These are phyloP conservation scores for Daldinia vernicosa DNA, from an alignment of 495 filamentous ascomycete genomes.

Conservation along the genomic window DNA sequence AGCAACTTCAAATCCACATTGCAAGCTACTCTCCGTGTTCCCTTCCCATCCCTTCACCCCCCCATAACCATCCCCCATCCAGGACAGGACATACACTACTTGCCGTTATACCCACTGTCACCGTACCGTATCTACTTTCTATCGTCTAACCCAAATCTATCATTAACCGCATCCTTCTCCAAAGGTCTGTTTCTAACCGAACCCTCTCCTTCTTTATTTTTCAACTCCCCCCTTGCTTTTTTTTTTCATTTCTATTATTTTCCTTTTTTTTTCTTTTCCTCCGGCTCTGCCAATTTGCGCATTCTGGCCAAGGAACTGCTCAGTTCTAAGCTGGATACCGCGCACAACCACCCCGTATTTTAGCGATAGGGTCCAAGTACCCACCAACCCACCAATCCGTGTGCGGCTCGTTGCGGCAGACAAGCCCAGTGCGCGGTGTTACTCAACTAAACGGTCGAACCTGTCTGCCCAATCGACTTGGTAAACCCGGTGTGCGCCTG, in stretches of 20 bases:
- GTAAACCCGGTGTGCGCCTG: constrained; percentile 23
- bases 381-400: constrained; percentile 40
- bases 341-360: constrained; percentile 29
- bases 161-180: constrained; percentile 38
- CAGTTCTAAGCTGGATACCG: constrained; percentile 36
- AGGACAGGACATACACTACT: constrained; percentile 25
- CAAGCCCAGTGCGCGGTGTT: constrained; percentile 32
- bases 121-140: constrained; percentile 21
- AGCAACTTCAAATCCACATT: constrained; percentile 34
- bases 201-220: constrained; percentile 30
- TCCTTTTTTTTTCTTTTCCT: constrained; percentile 9
- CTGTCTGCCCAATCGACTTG: constrained; percentile 17
- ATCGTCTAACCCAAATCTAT: constrained; percentile 38
- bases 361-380: constrained; percentile 38
- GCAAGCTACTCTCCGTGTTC: constrained; percentile 36
- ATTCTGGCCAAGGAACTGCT: constrained; percentile 29
- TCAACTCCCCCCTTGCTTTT: constrained; percentile 3
- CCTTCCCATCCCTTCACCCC: constrained; percentile 26
- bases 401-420: constrained; percentile 42
- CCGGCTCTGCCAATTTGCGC: constrained; percentile 27
- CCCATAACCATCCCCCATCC: constrained; percentile 14
- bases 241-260: neutral
- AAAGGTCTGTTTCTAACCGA: constrained; percentile 33
- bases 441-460: constrained; percentile 31
- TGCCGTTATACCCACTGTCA: constrained; percentile 41